phyloP scores from a whole-genome alignment of 805 yeast species.

The Candida lessepsii region DNA sequence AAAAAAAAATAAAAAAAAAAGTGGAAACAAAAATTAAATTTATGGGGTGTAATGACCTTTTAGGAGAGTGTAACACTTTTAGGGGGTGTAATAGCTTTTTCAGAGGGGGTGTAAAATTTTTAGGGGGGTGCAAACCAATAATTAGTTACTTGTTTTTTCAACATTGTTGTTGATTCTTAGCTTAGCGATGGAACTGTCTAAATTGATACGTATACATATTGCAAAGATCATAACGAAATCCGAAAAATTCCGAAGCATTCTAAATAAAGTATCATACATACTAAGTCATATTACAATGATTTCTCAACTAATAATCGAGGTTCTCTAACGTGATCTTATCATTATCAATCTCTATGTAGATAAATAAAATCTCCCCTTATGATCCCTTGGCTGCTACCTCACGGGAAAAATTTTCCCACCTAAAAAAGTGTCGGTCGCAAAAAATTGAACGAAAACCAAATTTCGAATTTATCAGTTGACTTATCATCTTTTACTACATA shows the following conservation, averaged over 20 bases:
- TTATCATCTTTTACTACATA: not conserved
- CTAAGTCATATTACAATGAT: too few species aligned
- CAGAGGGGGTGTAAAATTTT: not conserved
- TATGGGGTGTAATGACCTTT: not conserved
- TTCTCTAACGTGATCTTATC: too few species aligned
- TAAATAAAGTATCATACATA: too few species aligned
- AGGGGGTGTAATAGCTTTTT: not conserved
- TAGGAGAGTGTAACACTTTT: not conserved
- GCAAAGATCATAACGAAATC: too few species aligned
- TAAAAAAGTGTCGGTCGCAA: conserved; percentile 2
- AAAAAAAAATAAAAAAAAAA: not conserved
- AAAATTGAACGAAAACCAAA: conserved; percentile 5
- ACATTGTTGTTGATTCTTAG: too few species aligned
- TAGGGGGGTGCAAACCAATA: not conserved
- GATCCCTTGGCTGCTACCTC: conserved; percentile 3
- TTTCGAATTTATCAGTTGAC: conserved; percentile 3
- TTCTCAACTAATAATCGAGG: too few species aligned
- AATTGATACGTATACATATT: too few species aligned
- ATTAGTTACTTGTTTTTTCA: too few species aligned
- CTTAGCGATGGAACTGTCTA: too few species aligned
- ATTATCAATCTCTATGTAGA: too few species aligned
- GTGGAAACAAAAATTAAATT: not conserved
- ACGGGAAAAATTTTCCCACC: conserved; percentile 3
- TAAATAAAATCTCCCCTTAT: too few species aligned
- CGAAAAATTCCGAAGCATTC: too few species aligned